Percentiles rank a stretch among this genome's conserved stretches.
Conservation (phyloP, 2,329 filamentous ascomycete genomes). For the Trichoderma sp. region DNA sequence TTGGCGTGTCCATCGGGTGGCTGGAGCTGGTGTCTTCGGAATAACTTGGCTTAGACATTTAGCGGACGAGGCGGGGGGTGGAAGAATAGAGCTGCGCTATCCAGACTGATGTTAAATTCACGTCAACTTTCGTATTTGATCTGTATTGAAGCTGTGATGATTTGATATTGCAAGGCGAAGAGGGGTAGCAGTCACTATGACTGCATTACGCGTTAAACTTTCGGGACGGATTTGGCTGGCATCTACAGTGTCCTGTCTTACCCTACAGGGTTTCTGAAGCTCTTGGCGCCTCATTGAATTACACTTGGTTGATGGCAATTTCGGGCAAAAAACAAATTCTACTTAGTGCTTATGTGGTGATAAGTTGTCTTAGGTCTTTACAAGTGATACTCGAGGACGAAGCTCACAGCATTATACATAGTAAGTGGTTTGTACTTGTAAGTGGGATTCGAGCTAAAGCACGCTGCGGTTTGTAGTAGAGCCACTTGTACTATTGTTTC, state of each 20-base stretch:
- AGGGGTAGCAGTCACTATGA: background rate
- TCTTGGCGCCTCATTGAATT: background rate
- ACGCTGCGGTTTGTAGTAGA: background rate
- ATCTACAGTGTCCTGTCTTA: background rate
- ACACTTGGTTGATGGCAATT: background rate
- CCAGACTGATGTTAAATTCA: background rate
- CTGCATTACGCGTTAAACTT: background rate
- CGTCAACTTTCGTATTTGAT: background rate
- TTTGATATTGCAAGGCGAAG: background rate
- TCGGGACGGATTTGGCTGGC: background rate
- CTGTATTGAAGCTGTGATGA: background rate
- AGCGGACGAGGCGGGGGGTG: background rate
- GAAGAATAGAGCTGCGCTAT: background rate
- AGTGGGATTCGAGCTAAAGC: background rate
- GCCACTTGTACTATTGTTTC: conserved; percentile 7
- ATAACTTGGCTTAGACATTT: background rate
- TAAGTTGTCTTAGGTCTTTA: too few relatives aligned
- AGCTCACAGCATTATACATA: background rate
- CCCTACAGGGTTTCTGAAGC: background rate
- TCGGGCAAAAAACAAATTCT: too few relatives aligned
- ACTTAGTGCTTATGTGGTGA: too few relatives aligned
- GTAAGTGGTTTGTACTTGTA: background rate
- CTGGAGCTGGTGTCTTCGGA: background rate
- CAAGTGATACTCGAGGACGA: background rate
- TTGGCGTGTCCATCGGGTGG: background rate